These are phyloP conservation scores for Tetrapisispora iriomotensis DNA, from an alignment of 805 yeast species.

Conservation along the genomic window DNA sequence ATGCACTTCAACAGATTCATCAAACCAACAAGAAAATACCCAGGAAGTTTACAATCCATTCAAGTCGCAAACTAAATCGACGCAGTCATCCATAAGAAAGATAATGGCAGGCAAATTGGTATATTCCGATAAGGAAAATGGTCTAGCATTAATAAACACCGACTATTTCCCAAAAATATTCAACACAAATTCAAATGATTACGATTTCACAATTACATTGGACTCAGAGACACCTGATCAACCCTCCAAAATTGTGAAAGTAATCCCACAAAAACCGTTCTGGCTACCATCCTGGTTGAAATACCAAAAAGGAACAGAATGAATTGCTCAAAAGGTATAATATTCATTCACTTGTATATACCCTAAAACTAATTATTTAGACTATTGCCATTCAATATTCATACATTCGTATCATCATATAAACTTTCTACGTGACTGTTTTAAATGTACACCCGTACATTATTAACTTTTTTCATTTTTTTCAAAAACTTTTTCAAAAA, in stretches of 20 bases:
- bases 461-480: too few species aligned
- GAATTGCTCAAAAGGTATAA: too few species aligned
- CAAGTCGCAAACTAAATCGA: neutral
- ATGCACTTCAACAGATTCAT: too few species aligned
- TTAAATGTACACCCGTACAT: too few species aligned
- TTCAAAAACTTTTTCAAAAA: too few species aligned
- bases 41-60: slow-evolving; percentile 1
- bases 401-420: too few species aligned
- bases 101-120: slow-evolving; percentile 55
- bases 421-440: too few species aligned
- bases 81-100: slow-evolving; percentile 22
- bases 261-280: slow-evolving; percentile 19
- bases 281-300: slow-evolving; percentile 16
- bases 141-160: slow-evolving; percentile 51
- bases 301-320: too few species aligned
- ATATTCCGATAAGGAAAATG: slow-evolving; percentile 46
- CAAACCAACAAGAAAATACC: neutral
- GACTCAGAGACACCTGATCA: neutral
- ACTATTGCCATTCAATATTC: too few species aligned
- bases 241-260: slow-evolving; percentile 3
- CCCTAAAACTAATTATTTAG: too few species aligned
- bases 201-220: neutral
- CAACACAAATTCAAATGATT: neutral
- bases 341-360: too few species aligned
- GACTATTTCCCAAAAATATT: slow-evolving; percentile 29